Evolutionary conservation across 257 asterid species (phyloP).

Genomic region (Coffea canephora): DNA sequence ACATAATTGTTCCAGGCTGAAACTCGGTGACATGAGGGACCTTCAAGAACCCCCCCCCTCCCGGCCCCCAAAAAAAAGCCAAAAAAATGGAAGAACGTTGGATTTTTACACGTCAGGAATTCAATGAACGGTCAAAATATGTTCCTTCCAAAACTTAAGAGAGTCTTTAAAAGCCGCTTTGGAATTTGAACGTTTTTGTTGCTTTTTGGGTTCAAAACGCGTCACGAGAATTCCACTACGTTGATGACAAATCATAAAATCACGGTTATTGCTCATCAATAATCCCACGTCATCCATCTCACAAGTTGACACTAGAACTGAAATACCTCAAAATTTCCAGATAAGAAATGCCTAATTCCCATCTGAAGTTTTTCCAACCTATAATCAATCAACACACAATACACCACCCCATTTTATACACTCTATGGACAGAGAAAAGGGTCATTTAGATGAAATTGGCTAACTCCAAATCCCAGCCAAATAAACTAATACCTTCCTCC

Average conservation of each 20-base stretch:
- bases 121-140: neutral
- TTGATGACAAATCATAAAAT: neutral
- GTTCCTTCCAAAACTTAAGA: neutral
- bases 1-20: neutral
- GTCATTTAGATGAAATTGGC: neutral
- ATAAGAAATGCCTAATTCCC: too few species aligned
- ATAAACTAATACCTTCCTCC: neutral
- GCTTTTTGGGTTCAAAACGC: neutral
- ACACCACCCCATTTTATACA: neutral
- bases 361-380: neutral
- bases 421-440: neutral
- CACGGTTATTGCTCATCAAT: too few species aligned
- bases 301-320: neutral
- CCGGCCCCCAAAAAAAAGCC: too few species aligned
- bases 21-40: neutral
- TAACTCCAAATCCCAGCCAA: neutral
- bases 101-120: neutral
- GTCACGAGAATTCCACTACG: too few species aligned
- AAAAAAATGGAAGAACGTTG: neutral
- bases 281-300: neutral
- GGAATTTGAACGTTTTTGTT: neutral
- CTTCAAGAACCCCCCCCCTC: too few species aligned
- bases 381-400: neutral
- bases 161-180: too few species aligned
- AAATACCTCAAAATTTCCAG: neutral